Conservation (phyloP, 371 early-diverging fungal genomes). For the Nematocida sp. region DNA sequence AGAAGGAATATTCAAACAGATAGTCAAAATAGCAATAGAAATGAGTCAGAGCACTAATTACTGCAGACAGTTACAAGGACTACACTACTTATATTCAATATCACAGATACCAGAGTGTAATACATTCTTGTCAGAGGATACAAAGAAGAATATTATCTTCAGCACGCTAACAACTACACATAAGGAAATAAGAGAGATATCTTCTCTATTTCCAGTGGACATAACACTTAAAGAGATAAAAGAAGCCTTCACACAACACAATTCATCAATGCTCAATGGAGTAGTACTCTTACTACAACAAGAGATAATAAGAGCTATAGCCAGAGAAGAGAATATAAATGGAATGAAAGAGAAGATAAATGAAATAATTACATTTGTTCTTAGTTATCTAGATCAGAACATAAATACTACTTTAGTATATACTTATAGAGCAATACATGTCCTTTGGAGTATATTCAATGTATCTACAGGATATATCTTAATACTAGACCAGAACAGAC, state of each 20-base stretch:
- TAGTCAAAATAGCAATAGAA: not conserved
- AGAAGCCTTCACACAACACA: not conserved
- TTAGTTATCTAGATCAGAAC: not conserved
- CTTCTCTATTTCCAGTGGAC: not conserved
- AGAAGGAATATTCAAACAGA: not conserved
- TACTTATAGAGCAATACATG: constrained; percentile 2
- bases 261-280: constrained; percentile 13
- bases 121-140: not conserved
- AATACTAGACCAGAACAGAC: constrained; percentile 9
- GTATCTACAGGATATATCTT: not conserved
- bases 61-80: constrained; percentile 17
- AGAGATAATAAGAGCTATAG: not conserved
- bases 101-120: not conserved
- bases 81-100: constrained; percentile 2
- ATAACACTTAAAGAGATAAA: not conserved
- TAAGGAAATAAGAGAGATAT: constrained; percentile 19
- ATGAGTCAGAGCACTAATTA: constrained; percentile 24
- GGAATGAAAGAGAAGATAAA: not conserved
- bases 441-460: constrained; percentile 38
- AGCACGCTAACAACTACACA: not conserved
- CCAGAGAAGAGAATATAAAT: not conserved
- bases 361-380: not conserved
- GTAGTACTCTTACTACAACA: constrained; percentile 12
- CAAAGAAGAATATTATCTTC: not conserved
- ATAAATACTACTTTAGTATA: not conserved